Evolutionary conservation across 2,329 filamentous ascomycete genomes (phyloP).

Genomic region (Ceratocystis huliohia): DNA sequence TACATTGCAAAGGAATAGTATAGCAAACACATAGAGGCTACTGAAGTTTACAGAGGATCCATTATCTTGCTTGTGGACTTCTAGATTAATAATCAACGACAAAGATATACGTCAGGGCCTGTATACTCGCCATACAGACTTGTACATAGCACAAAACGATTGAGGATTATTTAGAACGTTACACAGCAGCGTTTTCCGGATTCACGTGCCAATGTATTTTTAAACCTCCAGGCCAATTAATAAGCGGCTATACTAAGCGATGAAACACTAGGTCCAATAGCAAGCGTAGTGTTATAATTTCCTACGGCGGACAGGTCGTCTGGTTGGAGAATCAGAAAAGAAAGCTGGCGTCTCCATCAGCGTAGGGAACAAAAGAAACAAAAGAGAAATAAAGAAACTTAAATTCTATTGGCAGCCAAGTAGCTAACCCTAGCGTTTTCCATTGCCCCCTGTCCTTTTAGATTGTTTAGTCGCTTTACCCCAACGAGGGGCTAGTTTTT

Average conservation of each 20-base stretch:
- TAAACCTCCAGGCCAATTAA: neutral
- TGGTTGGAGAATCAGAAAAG: neutral
- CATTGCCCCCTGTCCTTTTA: too few species aligned
- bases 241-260: neutral
- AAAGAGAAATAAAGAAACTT: too few species aligned
- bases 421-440: too few species aligned
- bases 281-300: neutral
- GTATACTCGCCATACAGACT: neutral
- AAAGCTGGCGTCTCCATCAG: neutral
- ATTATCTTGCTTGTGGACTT: neutral
- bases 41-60: neutral
- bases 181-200: neutral
- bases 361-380: neutral
- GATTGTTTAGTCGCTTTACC: too few species aligned
- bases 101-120: neutral
- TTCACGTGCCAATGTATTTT: neutral
- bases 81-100: neutral
- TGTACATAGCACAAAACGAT: too few species aligned
- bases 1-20: conserved; percentile 41
- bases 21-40: too few species aligned
- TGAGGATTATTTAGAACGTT: neutral
- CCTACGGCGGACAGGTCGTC: neutral
- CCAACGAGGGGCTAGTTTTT: too few species aligned
- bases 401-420: too few species aligned
- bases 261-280: neutral